phyloP scores from a whole-genome alignment of 441 rosid genomes.

The Pelargonium cotyledonis region DNA sequence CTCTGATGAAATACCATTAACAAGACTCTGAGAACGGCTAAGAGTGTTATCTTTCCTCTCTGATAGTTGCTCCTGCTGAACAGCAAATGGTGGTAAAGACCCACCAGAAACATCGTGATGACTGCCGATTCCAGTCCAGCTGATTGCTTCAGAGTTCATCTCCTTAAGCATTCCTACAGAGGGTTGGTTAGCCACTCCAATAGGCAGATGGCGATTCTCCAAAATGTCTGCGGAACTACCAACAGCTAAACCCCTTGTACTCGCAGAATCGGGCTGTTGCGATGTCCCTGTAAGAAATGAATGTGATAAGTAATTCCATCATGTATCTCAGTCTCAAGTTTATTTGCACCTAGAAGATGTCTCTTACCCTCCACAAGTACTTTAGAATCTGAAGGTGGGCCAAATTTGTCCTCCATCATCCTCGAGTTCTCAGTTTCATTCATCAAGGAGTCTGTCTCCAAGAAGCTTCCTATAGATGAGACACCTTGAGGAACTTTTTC shows the following conservation, averaged over 20 bases:
- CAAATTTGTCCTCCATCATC: constrained; percentile 38
- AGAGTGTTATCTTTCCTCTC: constrained; percentile 35
- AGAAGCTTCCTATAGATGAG: constrained; percentile 44
- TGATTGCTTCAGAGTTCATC: constrained; percentile 37
- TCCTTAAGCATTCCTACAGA: constrained; percentile 38
- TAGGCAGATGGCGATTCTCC: constrained; percentile 40
- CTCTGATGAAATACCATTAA: constrained; percentile 26
- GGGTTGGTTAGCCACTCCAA: constrained; percentile 36
- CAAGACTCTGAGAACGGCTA: constrained; percentile 33
- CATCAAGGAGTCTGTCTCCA: constrained; percentile 38
- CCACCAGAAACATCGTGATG: constrained; percentile 36
- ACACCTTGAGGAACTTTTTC: constrained; percentile 33
- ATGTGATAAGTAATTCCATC: constrained; percentile 41
- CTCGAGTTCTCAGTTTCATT: constrained; percentile 46
- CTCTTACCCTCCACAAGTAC: constrained; percentile 48
- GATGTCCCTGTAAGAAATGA: constrained; percentile 24
- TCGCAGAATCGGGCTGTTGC: constrained; percentile 35
- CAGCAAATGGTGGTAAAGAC: constrained; percentile 27
- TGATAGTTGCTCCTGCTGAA: constrained; percentile 30
- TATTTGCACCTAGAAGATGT: constrained; percentile 34
- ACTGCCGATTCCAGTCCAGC: constrained; percentile 42
- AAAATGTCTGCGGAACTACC: constrained; percentile 25
- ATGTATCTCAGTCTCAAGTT: constrained; percentile 39
- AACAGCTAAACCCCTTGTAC: constrained; percentile 30
- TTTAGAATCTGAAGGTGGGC: constrained; percentile 29